Evolutionary conservation across 768 basidiomycete genomes (phyloP).

Genomic region (Phlebiopsis flavidoalba): DNA sequence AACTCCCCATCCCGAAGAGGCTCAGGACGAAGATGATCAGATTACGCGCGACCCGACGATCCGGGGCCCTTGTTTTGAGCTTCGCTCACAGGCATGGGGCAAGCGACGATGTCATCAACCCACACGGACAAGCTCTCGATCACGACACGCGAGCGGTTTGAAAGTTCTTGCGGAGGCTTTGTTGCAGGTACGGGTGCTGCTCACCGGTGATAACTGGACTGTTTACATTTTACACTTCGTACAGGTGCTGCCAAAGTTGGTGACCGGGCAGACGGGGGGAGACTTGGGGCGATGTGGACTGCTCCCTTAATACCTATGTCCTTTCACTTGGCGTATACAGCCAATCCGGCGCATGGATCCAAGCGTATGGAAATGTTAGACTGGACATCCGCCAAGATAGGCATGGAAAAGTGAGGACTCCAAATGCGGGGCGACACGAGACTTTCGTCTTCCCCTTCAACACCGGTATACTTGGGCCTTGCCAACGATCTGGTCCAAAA

Average conservation of each 20-base stretch:
- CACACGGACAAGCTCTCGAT: conserved; percentile 35
- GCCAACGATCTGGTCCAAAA: conserved; percentile 38
- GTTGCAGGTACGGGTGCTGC: conserved; percentile 36
- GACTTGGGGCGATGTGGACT: conserved; percentile 47
- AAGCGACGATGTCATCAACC: conserved; percentile 39
- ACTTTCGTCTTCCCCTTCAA: conserved; percentile 30
- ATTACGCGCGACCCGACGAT: conserved; percentile 48
- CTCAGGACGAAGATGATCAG: conserved; percentile 53
- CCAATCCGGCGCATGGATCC: conserved; percentile 29
- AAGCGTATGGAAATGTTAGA: conserved; percentile 36
- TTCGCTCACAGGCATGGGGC: conserved; percentile 55
- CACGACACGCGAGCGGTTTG: conserved; percentile 46
- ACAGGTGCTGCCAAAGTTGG: conserved; percentile 49
- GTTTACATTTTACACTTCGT: conserved; percentile 2
- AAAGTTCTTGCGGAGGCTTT: conserved; percentile 42
- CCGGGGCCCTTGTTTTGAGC: conserved; percentile 53
- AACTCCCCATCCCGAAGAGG: conserved; percentile 40
- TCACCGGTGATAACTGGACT: background rate
- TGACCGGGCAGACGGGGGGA: conserved; percentile 35
- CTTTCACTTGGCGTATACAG: conserved; percentile 36
- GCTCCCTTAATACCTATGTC: conserved; percentile 46
- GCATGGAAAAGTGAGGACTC: conserved; percentile 27
- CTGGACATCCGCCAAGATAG: conserved; percentile 31
- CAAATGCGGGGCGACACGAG: conserved; percentile 22
- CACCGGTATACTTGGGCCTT: conserved; percentile 43